These are phyloP conservation scores for Ensete ventricosum DNA, from an alignment of 176 grass and related monocot genomes.

Conservation along the genomic window DNA sequence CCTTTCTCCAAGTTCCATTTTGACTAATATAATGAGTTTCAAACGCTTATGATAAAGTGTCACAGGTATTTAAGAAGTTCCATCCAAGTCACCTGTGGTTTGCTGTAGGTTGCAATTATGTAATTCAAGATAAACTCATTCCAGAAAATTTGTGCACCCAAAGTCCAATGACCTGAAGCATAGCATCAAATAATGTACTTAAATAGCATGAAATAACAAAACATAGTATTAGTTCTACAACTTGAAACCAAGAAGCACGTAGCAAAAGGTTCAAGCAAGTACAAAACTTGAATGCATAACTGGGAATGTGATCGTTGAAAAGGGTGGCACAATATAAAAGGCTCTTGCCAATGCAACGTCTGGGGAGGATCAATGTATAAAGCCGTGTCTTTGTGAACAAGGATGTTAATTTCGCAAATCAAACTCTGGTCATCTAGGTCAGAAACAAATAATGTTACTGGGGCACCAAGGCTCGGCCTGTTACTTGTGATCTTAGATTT, in stretches of 20 bases:
- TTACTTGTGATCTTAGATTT: too few species aligned
- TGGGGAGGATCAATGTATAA: too few species aligned
- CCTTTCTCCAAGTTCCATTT: conserved; percentile 30
- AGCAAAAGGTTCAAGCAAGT: too few species aligned
- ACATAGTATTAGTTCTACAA: background rate
- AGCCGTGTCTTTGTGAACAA: too few species aligned
- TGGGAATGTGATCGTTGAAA: too few species aligned
- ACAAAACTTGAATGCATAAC: too few species aligned
- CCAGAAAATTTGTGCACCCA: conserved; percentile 62
- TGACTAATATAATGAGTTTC: background rate
- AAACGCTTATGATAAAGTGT: conserved; percentile 12
- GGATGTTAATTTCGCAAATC: too few species aligned
- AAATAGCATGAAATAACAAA: background rate
- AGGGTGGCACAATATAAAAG: too few species aligned
- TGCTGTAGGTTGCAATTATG: conserved; percentile 75
- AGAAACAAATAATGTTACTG: too few species aligned
- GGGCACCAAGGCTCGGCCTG: too few species aligned
- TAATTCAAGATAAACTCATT: conserved; percentile 79
- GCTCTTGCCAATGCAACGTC: too few species aligned
- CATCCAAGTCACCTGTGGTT: conserved; percentile 62
- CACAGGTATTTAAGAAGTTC: background rate
- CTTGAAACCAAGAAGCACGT: background rate
- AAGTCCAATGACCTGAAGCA: conserved; percentile 65
- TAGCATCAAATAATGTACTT: background rate
- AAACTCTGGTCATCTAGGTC: too few species aligned